Conservation (phyloP, 306 rosid genomes). For the Lablab purpureus region DNA sequence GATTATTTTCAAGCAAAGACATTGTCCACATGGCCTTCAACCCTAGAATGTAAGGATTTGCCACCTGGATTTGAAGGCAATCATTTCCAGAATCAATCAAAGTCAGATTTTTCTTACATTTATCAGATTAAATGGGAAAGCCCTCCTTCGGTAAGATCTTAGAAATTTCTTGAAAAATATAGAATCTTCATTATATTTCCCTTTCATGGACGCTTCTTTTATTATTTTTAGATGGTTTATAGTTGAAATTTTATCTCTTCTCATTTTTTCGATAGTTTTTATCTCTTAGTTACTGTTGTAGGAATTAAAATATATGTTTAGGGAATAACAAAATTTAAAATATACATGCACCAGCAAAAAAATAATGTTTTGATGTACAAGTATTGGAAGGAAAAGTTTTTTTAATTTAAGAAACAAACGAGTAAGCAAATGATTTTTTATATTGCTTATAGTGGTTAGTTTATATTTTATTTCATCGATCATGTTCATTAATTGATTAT, state of each 20-base stretch:
- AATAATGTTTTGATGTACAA: too few species aligned
- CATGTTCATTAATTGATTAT: not conserved
- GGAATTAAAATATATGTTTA: too few species aligned
- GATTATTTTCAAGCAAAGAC: constrained; percentile 61
- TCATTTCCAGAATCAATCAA: constrained; percentile 43
- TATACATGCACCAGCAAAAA: too few species aligned
- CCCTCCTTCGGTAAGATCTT: constrained; percentile 67
- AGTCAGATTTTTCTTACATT: constrained; percentile 33
- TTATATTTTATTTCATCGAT: not conserved
- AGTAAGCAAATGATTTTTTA: too few species aligned
- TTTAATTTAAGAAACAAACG: too few species aligned
- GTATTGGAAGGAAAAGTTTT: too few species aligned
- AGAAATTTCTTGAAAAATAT: not conserved
- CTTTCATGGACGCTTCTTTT: too few species aligned
- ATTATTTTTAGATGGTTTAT: too few species aligned
- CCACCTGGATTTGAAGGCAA: constrained; percentile 79
- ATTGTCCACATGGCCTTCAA: constrained; percentile 50
- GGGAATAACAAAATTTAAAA: too few species aligned
- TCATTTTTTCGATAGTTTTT: too few species aligned
- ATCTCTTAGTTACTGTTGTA: too few species aligned
- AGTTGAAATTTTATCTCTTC: too few species aligned
- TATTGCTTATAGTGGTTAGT: not conserved
- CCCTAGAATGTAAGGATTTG: constrained; percentile 45
- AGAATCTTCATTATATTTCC: not conserved
- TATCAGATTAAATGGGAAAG: constrained; percentile 63